Percentiles rank a stretch among this genome's conserved stretches.
Evolutionary conservation across 2,329 filamentous ascomycete species (phyloP).

Genomic region (Pseudocercospora pini-densiflorae): DNA sequence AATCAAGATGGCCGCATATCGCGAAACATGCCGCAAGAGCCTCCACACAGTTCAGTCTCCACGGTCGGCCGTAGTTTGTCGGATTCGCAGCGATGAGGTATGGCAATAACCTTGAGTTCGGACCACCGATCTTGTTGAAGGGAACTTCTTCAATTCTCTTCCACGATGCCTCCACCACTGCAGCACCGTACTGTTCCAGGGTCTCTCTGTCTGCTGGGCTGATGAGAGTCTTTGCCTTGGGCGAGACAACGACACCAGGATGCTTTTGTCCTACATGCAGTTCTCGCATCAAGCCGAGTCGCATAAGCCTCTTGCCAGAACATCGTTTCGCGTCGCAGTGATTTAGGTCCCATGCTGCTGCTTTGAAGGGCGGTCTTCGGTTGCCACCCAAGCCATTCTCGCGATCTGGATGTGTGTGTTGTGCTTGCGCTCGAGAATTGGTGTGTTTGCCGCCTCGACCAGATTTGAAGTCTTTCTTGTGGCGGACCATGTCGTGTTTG

Average conservation of each 20-base stretch:
- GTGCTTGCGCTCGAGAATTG: constrained; percentile 36
- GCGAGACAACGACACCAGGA: constrained; percentile 89
- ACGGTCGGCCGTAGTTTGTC: constrained; percentile 96
- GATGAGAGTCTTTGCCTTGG: constrained; percentile 85
- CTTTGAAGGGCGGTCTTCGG: constrained; percentile 71
- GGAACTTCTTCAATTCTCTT: constrained; percentile 89
- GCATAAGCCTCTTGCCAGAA: constrained; percentile 93
- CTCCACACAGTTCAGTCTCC: constrained; percentile 94
- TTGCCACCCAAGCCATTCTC: constrained; percentile 31
- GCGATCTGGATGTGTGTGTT: constrained; percentile 37
- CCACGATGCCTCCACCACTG: constrained; percentile 98
- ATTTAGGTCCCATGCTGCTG: constrained; percentile 96
- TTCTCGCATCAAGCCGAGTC: constrained; percentile 89
- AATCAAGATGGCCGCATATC: constrained; percentile 89
- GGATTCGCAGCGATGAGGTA: constrained; percentile 97
- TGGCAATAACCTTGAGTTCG: constrained; percentile 86
- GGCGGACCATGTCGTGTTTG: constrained; percentile 55
- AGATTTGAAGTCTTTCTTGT: constrained; percentile 90
- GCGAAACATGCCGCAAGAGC: constrained; percentile 89
- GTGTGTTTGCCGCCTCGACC: constrained; percentile 62
- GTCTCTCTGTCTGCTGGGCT: constrained; percentile 82
- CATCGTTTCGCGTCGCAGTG: constrained; percentile 98
- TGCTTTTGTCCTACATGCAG: constrained; percentile 91
- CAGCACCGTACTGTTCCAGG: constrained; percentile 86
- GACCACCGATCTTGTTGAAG: constrained; percentile 88